These are phyloP conservation scores for Globisporangium middletonii DNA, from an alignment of 352 stramenopile genomes.

Conservation along the genomic window DNA sequence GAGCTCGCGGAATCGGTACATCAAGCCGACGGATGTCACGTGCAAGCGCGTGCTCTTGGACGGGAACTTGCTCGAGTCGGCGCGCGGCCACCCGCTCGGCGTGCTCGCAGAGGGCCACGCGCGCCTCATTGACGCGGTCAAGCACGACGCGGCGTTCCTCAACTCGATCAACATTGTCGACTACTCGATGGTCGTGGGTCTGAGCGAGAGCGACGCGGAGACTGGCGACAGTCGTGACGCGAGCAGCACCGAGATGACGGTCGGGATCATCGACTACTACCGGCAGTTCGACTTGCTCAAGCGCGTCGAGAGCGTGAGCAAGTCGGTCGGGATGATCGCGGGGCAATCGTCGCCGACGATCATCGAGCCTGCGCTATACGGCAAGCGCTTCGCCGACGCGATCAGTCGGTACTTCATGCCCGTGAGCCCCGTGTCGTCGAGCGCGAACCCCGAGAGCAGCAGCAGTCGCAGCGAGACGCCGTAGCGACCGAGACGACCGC, in stretches of 20 bases:
- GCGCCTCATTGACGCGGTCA: conserved; percentile 83
- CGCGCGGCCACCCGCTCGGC: conserved; percentile 65
- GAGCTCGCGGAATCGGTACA: conserved; percentile 93
- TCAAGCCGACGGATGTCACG: conserved; percentile 32
- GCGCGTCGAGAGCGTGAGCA: conserved; percentile 97
- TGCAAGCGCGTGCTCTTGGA: conserved; percentile 65
- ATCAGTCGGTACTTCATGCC: conserved; percentile 98
- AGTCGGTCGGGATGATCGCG: conserved; percentile 98
- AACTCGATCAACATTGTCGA: conserved; percentile 98
- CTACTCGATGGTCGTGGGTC: conserved; percentile 97
- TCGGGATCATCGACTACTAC: conserved; percentile 99
- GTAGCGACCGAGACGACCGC: not conserved
- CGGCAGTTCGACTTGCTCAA: conserved; percentile 99
- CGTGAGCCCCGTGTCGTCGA: conserved; percentile 79
- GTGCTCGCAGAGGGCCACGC: conserved; percentile 67
- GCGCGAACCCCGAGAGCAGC: conserved; percentile 23
- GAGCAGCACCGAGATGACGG: conserved; percentile 79
- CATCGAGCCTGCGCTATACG: conserved; percentile 96
- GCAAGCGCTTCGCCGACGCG: conserved; percentile 92
- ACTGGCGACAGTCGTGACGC: not conserved
- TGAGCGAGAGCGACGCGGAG: conserved; percentile 32
- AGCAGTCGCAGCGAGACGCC: not conserved
- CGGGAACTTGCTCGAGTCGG: conserved; percentile 82
- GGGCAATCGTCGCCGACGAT: conserved; percentile 97
- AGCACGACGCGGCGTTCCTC: conserved; percentile 97